A percentile compares a stretch with the other conserved stretches of the same genome.
These are phyloP conservation scores for Apophysomyces ossiformis DNA, from an alignment of 371 early-diverging fungal genomes.

Conservation along the genomic window DNA sequence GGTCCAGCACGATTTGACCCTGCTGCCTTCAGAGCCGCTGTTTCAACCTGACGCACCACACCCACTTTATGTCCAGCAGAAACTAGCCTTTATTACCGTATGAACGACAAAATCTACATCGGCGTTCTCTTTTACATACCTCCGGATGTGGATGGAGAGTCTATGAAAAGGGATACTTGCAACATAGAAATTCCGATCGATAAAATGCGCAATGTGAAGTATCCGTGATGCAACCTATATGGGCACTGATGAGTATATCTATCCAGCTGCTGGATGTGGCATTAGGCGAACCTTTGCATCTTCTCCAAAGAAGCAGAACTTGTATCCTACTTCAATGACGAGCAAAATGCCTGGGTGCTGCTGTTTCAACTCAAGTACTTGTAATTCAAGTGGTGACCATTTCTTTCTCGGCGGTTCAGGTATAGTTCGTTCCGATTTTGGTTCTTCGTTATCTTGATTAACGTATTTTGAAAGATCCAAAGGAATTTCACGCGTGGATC, in stretches of 20 bases:
- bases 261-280: constrained; percentile 5
- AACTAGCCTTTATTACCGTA: constrained; percentile 60
- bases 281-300: constrained; percentile 59
- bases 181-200: constrained; percentile 78
- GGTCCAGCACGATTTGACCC: constrained; percentile 76
- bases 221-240: constrained; percentile 66
- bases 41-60: constrained; percentile 84
- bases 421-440: background rate
- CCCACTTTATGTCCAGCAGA: constrained; percentile 86
- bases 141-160: constrained; percentile 75
- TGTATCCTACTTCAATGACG: constrained; percentile 90
- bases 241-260: constrained; percentile 10
- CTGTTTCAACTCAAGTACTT: constrained; percentile 75
- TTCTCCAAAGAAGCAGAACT: constrained; percentile 83
- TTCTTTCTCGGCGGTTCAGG: constrained; percentile 35
- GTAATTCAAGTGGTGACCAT: constrained; percentile 83
- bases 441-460: background rate
- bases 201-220: constrained; percentile 78
- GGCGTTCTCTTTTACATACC: constrained; percentile 36
- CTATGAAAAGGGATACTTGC: constrained; percentile 84
- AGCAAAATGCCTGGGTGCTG: constrained; percentile 74
- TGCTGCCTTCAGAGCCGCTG: constrained; percentile 83
- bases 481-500: background rate
- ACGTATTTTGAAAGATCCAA: background rate
- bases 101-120: background rate